A percentile compares a stretch with the other conserved stretches of the same genome.
phyloP scores from a whole-genome alignment of 345 rosid species.

The Melaleuca alternifolia region DNA sequence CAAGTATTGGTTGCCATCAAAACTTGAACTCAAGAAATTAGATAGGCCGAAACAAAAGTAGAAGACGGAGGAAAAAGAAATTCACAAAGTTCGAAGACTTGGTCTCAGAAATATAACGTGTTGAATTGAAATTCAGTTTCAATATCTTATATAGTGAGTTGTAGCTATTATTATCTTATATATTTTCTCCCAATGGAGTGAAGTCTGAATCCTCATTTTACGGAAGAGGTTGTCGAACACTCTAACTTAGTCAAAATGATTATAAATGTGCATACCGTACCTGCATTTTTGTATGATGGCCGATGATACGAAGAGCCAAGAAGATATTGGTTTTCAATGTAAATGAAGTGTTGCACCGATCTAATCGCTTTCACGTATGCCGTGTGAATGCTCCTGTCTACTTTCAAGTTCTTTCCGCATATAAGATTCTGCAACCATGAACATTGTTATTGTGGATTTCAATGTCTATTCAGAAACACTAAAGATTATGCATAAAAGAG shows the following conservation, averaged over 20 bases:
- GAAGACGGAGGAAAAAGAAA: background rate
- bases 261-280: constrained; percentile 5
- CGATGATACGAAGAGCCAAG: constrained; percentile 55
- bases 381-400: constrained; percentile 62
- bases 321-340: constrained; percentile 68
- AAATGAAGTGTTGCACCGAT: constrained; percentile 63
- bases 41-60: background rate
- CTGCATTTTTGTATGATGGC: constrained; percentile 74
- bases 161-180: background rate
- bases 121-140: fast-evolving
- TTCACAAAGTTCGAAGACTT: background rate
- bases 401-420: constrained; percentile 54
- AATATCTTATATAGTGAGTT: background rate
- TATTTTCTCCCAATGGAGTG: background rate
- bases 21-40: background rate
- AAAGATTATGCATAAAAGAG: background rate
- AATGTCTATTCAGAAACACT: no score
- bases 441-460: background rate
- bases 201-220: background rate
- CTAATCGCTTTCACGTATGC: constrained; percentile 61
- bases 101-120: background rate
- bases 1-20: background rate
- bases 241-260: background rate
- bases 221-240: background rate
- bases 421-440: constrained; percentile 34